phyloP scores from a whole-genome alignment of 2,329 filamentous ascomycete species.

The Aspergillus amoenus region DNA sequence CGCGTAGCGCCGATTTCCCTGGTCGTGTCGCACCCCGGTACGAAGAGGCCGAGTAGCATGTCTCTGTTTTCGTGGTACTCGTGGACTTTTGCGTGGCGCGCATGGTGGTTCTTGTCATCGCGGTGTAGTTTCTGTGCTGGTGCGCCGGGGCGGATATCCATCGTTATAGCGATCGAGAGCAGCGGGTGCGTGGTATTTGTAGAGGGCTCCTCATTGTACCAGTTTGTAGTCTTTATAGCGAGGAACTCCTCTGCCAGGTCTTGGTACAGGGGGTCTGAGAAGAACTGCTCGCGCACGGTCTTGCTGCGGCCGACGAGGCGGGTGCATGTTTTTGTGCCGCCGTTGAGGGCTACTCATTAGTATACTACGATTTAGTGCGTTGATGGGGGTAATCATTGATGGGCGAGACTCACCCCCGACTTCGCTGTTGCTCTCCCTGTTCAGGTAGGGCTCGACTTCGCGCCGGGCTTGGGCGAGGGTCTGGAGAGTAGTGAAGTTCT shows the following conservation, averaged over 20 bases:
- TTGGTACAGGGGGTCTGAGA: constrained; percentile 14
- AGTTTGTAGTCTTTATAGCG: constrained; percentile 28
- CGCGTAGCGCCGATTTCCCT: constrained; percentile 13
- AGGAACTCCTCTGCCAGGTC: constrained; percentile 22
- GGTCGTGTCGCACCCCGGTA: constrained; percentile 12
- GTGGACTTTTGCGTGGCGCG: neutral
- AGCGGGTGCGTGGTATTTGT: constrained; percentile 27
- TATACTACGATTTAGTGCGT: too few species aligned
- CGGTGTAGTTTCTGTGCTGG: constrained; percentile 15
- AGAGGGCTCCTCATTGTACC: constrained; percentile 27
- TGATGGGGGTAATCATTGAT: too few species aligned
- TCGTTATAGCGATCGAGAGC: constrained; percentile 23
- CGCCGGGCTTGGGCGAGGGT: constrained; percentile 3
- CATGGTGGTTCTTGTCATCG: constrained; percentile 17
- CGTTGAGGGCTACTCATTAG: neutral
- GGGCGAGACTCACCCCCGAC: constrained; percentile 14
- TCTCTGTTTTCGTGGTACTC: constrained; percentile 9
- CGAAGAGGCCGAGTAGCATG: constrained; percentile 13
- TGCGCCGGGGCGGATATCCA: constrained; percentile 16
- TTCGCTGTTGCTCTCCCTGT: constrained; percentile 8
- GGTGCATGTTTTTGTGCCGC: constrained; percentile 13
- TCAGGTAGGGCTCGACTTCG: constrained; percentile 10
- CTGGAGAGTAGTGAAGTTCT: constrained; percentile 8
- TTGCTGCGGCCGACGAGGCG: constrained; percentile 15
- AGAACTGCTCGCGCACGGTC: constrained; percentile 11